phyloP scores from a whole-genome alignment of 2,329 filamentous ascomycete genomes.

The Macrophomina pseudophaseolina region DNA sequence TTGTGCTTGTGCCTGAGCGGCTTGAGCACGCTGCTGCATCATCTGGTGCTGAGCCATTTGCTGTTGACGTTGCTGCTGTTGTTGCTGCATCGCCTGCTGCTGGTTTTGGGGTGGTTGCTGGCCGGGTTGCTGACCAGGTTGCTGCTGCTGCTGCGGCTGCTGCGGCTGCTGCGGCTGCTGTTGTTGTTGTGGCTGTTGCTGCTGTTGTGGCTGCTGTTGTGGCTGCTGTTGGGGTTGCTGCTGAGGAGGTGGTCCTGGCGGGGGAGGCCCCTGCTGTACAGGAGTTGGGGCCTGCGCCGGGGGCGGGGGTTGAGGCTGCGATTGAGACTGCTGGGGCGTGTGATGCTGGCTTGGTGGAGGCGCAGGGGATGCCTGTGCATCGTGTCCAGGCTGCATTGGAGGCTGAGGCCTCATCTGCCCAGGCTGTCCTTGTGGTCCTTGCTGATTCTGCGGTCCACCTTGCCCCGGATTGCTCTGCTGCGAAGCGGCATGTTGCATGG shows the following conservation, averaged over 20 bases:
- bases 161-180: slow-evolving; percentile 29
- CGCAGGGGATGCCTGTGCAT: slow-evolving; percentile 46
- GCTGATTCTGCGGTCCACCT: slow-evolving; percentile 45
- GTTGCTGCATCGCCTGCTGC: slow-evolving; percentile 31
- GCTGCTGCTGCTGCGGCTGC: slow-evolving; percentile 36
- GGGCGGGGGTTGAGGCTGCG: slow-evolving; percentile 37
- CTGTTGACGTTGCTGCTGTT: slow-evolving; percentile 35
- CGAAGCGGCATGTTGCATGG: slow-evolving; percentile 55
- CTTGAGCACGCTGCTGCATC: slow-evolving; percentile 31
- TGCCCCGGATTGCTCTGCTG: slow-evolving; percentile 57
- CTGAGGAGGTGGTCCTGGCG: slow-evolving; percentile 22
- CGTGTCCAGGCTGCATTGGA: slow-evolving; percentile 42
- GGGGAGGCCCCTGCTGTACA: slow-evolving; percentile 25
- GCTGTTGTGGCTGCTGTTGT: slow-evolving; percentile 47
- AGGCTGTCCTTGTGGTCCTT: slow-evolving; percentile 39
- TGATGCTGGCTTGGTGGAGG: slow-evolving; percentile 44
- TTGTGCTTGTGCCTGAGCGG: slow-evolving; percentile 36
- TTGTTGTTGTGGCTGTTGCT: slow-evolving; percentile 46
- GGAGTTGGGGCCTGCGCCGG: slow-evolving; percentile 34
- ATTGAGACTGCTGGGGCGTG: slow-evolving; percentile 45
- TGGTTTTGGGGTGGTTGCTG: slow-evolving; percentile 36
- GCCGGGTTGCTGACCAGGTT: slow-evolving; percentile 42
- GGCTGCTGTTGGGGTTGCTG: slow-evolving; percentile 31
- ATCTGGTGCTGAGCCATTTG: slow-evolving; percentile 29
- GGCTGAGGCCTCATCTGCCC: slow-evolving; percentile 46